phyloP scores from a whole-genome alignment of 306 rosid species.

The Castanea sativa region DNA sequence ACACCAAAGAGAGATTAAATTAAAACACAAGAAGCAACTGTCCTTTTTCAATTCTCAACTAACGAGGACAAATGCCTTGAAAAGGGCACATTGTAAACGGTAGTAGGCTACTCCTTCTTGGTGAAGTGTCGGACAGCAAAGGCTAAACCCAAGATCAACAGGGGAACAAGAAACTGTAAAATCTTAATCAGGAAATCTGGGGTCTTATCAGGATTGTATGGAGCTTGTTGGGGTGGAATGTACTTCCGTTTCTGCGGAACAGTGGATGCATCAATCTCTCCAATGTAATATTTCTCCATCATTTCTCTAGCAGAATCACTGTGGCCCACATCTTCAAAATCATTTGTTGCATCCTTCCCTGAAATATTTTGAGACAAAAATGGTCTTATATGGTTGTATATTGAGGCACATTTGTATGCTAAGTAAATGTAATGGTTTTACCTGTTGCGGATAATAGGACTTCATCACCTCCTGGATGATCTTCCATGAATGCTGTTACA shows the following conservation, averaged over 20 bases:
- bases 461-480: slow-evolving; percentile 97
- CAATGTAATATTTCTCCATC: slow-evolving; percentile 85
- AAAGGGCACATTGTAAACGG: slow-evolving; percentile 15
- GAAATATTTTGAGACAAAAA: slow-evolving; percentile 17
- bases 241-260: slow-evolving; percentile 52
- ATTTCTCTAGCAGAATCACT: slow-evolving; percentile 86
- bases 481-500: slow-evolving; percentile 90
- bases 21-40: slow-evolving; percentile 14
- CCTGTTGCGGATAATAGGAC: slow-evolving; percentile 85
- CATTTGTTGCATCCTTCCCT: slow-evolving; percentile 95
- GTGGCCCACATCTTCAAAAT: slow-evolving; percentile 98
- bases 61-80: slow-evolving; percentile 18
- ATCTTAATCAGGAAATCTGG: slow-evolving; percentile 78
- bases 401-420: background rate
- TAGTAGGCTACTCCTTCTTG: slow-evolving; percentile 63
- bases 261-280: slow-evolving; percentile 73
- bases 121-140: slow-evolving; percentile 81
- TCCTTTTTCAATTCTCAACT: slow-evolving; percentile 20
- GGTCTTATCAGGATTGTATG: slow-evolving; percentile 64
- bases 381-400: background rate
- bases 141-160: slow-evolving; percentile 85
- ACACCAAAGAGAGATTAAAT: slow-evolving; percentile 23
- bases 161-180: slow-evolving; percentile 83
- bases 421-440: slow-evolving; percentile 27
- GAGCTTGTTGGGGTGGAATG: slow-evolving; percentile 55